phyloP scores from a whole-genome alignment of 179 eudicot genomes.

The Beta macrorhiza region DNA sequence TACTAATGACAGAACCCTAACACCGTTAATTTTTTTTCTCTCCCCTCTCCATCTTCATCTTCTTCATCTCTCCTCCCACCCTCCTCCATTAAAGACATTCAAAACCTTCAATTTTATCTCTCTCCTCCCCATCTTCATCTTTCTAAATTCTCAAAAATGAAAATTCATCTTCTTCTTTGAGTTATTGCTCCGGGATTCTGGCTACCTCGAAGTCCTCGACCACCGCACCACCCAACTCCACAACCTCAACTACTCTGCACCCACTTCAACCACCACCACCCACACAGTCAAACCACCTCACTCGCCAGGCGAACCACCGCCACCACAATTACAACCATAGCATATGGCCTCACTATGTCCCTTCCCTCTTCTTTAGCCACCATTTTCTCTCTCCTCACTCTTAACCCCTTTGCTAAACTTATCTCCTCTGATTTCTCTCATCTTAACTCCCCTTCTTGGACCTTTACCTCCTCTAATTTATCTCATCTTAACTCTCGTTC shows the following conservation, averaged over 20 bases:
- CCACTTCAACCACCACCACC: slow-evolving; percentile 31
- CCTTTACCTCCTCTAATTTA: no score
- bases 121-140: no score
- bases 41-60: no score
- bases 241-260: slow-evolving; percentile 48
- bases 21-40: no score
- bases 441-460: slow-evolving; percentile 30
- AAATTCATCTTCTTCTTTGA: slow-evolving; percentile 41
- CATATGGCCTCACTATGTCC: slow-evolving; percentile 32
- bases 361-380: slow-evolving; percentile 47
- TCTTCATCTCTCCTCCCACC: no score
- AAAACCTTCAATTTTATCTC: no score
- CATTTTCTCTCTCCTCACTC: slow-evolving; percentile 58
- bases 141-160: no score
- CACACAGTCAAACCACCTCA: slow-evolving; percentile 13
- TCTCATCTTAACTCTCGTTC: no score
- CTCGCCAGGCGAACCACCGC: slow-evolving; percentile 30
- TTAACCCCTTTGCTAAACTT: slow-evolving; percentile 79
- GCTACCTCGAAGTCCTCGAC: slow-evolving; percentile 85
- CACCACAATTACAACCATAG: slow-evolving; percentile 29
- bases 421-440: slow-evolving; percentile 54
- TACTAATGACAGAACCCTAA: no score
- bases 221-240: slow-evolving; percentile 79
- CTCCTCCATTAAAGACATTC: no score
- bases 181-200: slow-evolving; percentile 88